Evolutionary conservation across 164 flowering plant species (phyloP), one percentile per base, ranked within the genome.

Genomic region (Nelumbo lutea): DNA sequence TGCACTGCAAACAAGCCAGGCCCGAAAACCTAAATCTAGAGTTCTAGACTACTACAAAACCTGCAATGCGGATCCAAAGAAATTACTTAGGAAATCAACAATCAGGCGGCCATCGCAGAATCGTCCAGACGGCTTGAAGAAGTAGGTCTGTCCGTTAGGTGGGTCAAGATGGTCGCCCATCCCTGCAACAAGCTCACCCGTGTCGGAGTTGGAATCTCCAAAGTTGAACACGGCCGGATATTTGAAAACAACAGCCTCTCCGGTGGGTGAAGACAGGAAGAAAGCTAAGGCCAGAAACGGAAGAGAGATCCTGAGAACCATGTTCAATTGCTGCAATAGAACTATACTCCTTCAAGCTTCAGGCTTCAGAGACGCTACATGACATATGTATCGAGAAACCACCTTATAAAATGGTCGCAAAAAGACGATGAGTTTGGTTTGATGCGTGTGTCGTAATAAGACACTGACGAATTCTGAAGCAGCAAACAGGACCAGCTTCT

Each of bases 41-140:
- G 27, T 27, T 27, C 27, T 27, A 27, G 27, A 27, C 27, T 50
- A 55, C 8, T n/a, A 6, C 39, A 15, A 42, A 4, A 1, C 7
- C 15, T 61, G 42, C 51, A 9, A 6, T 27, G 64, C 6, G 53
- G 10, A 44, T 27, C 27, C 39, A 61, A 15, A 57, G 9, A 55
- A 46, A 42, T 71, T 79, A 89, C 91, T 67, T 43, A 89, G 81
- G 51, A 86, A 87, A 75, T 89, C 95, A 3, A 87, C 53, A 48
- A 87, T 80, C 56, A 27, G 27, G 27, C 27, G 27, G 27, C 27
- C 27, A 27, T 27, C 27, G 27, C 27, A 27, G 27, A 27, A 89
- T 77, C 95, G 75, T 42, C 95, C 91, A 1, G 86, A 65, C 5
- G 90, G 87, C 6, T 42, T 72, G 27, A 27, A 0, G 27, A 27